These are phyloP conservation scores for Diaporthe sp. DNA, from an alignment of 2,329 filamentous ascomycete genomes.

Conservation along the genomic window DNA sequence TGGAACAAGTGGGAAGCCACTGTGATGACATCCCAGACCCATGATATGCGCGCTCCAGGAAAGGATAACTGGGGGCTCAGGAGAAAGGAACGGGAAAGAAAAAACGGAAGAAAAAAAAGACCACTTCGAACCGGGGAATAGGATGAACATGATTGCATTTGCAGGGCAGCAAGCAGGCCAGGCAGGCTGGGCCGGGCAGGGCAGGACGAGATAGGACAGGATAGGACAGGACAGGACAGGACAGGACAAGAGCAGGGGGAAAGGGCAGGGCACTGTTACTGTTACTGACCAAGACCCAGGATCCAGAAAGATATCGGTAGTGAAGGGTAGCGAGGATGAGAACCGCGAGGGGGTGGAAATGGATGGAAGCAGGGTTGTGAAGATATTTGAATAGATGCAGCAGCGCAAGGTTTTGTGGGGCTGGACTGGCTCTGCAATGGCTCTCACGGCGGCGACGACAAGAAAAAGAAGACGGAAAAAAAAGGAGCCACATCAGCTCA, in stretches of 20 bases:
- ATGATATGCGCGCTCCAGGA: conserved; percentile 9
- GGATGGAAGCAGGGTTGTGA: conserved; percentile 35
- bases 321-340: conserved; percentile 33
- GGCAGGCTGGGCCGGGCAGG: background rate
- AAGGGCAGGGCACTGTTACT: conserved; percentile 25
- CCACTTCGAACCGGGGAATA: conserved; percentile 19
- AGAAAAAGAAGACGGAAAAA: conserved; percentile 28
- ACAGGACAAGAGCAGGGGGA: conserved; percentile 11
- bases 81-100: background rate
- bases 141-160: conserved; percentile 25
- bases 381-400: conserved; percentile 36
- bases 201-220: background rate
- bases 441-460: conserved; percentile 22
- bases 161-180: conserved; percentile 7
- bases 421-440: conserved; percentile 21
- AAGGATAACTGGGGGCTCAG: background rate
- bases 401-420: conserved; percentile 30
- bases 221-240: background rate
- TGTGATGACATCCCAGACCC: conserved; percentile 26
- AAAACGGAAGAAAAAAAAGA: background rate
- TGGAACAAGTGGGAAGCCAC: conserved; percentile 23
- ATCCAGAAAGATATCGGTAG: conserved; percentile 28
- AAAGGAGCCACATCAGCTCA: conserved; percentile 34
- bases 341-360: conserved; percentile 30
- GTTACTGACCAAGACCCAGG: conserved; percentile 34